Base-by-base conservation (phyloP, 2,329 filamentous ascomycete species). In the Fusarium hainanense region DNA sequence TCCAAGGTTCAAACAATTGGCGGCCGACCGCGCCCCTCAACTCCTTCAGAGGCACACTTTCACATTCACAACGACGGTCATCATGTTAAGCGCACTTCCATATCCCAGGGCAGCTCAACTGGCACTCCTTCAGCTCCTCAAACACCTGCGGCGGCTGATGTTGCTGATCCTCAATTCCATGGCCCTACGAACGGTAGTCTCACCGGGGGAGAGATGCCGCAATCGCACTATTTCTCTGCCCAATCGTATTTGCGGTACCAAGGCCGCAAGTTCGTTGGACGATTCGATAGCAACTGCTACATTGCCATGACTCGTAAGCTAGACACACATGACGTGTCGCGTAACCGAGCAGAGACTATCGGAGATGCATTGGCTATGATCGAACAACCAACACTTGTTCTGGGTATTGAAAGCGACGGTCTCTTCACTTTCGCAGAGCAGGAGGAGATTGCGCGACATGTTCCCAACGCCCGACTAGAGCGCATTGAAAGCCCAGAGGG, bases 281-380 rank as follows among this genome's bases (percentile, higher is more conserved):
- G 96, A 12, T 99, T 98, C 79, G 96, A 99, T 80, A 93, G 94
- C 75, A 99, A 99, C 80, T 99, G 96, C 83, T 99, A 99, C 83
- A 98, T 99, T 73, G 94, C 96, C 72, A 98, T 99, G 80, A 98
- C 96, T 7, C 92, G 96, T 75, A 99, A 99, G 81, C 88, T 99
- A 18, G 96, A 99, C 78, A 98, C 96, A 0, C 96, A 99, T 80
- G 96, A 99, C 78, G 89, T 99, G 27, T 97, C 94, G 16, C 89
- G 94, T 43, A 88, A 90, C 77, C 91, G 95, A 7, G 82, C 89
- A n/a, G 74, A 82, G 42, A 84, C 87, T 27, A 89, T 97, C 32
- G 86, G 88, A 27, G 89, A 93, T 63, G 95, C 95, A 0, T 85
- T 99, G 6, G 88, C 88, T 1, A 82, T 93, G 77, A 96, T 99